phyloP scores from a whole-genome alignment of 2,329 filamentous ascomycete genomes.

The Sporothrix pseudoabietina region DNA sequence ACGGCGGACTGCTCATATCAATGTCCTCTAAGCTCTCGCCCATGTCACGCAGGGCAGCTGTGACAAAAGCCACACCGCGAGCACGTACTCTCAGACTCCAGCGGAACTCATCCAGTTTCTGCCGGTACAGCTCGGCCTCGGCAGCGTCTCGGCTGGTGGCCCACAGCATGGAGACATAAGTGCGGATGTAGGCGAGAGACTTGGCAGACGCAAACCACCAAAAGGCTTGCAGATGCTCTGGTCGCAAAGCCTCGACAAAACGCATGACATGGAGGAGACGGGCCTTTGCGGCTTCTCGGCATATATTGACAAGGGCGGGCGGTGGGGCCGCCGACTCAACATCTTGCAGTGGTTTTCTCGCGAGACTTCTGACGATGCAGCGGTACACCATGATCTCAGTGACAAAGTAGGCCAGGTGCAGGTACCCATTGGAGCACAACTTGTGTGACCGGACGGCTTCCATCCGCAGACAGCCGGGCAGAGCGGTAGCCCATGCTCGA shows the following conservation, averaged over 20 bases:
- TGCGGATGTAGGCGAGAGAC: slow-evolving; percentile 48
- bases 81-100: slow-evolving; percentile 49
- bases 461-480: slow-evolving; percentile 37
- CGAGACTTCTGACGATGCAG: slow-evolving; percentile 50
- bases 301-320: slow-evolving; percentile 38
- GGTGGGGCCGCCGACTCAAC: background rate
- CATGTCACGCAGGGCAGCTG: slow-evolving; percentile 46
- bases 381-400: slow-evolving; percentile 56
- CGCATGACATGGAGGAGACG: slow-evolving; percentile 47
- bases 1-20: slow-evolving; percentile 28
- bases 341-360: slow-evolving; percentile 39
- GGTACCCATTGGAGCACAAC: slow-evolving; percentile 45
- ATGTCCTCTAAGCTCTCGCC: slow-evolving; percentile 38
- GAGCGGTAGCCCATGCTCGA: slow-evolving; percentile 35
- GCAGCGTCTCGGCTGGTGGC: slow-evolving; percentile 44
- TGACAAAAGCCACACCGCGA: slow-evolving; percentile 45
- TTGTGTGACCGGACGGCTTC: slow-evolving; percentile 36
- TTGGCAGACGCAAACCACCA: slow-evolving; percentile 51
- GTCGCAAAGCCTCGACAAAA: slow-evolving; percentile 47
- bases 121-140: slow-evolving; percentile 47
- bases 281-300: slow-evolving; percentile 45
- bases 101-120: slow-evolving; percentile 46
- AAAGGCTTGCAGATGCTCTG: slow-evolving; percentile 50
- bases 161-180: slow-evolving; percentile 48
- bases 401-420: slow-evolving; percentile 55